phyloP scores from a whole-genome alignment of 108 stramenopile species.

The Skeletonema tropicum region DNA sequence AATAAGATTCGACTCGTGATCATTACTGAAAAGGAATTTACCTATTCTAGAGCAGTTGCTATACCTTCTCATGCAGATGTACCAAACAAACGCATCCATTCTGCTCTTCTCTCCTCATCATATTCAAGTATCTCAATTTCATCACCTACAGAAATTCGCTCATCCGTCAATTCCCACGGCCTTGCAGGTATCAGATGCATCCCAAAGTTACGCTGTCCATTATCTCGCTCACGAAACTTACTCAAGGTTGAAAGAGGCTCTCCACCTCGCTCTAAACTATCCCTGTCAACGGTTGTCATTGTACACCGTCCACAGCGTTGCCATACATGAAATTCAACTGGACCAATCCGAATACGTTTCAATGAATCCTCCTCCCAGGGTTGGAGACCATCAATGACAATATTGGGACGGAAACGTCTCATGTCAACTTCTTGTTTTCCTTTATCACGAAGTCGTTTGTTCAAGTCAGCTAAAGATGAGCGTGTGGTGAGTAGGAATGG shows the following conservation, averaged over 20 bases:
- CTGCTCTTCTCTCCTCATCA: conserved; percentile 29
- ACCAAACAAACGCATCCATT: conserved; percentile 21
- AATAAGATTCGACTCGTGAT: not conserved
- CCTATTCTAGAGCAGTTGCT: too few species aligned
- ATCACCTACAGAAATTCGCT: conserved; percentile 18
- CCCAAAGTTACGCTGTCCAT: conserved; percentile 57
- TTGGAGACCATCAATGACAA: conserved; percentile 38
- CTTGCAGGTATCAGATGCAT: conserved; percentile 54
- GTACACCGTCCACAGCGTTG: conserved; percentile 61
- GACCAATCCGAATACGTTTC: conserved; percentile 44
- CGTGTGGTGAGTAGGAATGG: conserved; percentile 40
- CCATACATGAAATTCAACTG: conserved; percentile 54
- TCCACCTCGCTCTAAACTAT: conserved; percentile 41
- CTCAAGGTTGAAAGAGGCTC: conserved; percentile 52
- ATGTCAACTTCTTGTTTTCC: conserved; percentile 47
- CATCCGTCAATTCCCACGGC: not conserved
- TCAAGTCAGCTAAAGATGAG: conserved; percentile 43
- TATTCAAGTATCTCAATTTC: conserved; percentile 48
- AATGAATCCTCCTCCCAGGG: conserved; percentile 54
- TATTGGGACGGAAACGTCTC: conserved; percentile 60
- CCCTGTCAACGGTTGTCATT: conserved; percentile 58
- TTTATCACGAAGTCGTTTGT: conserved; percentile 21
- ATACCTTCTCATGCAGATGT: not conserved
- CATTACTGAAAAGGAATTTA: too few species aligned
- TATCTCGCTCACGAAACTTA: conserved; percentile 52